Evolutionary conservation across 352 stramenopile species (phyloP).

Genomic region (Globisporangium paroecandrum): DNA sequence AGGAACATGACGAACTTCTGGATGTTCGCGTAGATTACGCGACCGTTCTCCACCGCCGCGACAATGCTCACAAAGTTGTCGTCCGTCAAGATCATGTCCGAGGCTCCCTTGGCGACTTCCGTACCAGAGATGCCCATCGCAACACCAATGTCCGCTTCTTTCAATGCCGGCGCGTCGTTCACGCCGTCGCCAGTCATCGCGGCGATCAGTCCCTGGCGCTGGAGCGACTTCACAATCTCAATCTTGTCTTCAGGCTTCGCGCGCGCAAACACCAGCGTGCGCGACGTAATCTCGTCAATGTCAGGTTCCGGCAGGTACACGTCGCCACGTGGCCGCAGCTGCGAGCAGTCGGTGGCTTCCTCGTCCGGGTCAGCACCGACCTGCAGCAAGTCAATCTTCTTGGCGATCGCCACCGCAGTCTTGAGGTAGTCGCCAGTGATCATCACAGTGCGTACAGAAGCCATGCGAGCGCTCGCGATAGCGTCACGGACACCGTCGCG

Average conservation of each 20-base stretch:
- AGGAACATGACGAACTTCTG: slow-evolving; percentile 98
- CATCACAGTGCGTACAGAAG: slow-evolving; percentile 85
- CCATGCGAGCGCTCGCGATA: slow-evolving; percentile 40
- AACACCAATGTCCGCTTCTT: slow-evolving; percentile 95
- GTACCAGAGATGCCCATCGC: slow-evolving; percentile 98
- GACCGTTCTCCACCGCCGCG: slow-evolving; percentile 92
- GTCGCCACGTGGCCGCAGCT: slow-evolving; percentile 43
- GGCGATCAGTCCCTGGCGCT: slow-evolving; percentile 86
- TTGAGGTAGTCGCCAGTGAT: slow-evolving; percentile 95
- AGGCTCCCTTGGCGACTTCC: slow-evolving; percentile 97
- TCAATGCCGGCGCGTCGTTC: slow-evolving; percentile 97
- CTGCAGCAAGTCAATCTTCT: slow-evolving; percentile 91
- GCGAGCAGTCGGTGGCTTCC: slow-evolving; percentile 74
- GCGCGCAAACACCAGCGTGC: slow-evolving; percentile 91
- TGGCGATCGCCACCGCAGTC: slow-evolving; percentile 92
- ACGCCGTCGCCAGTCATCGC: slow-evolving; percentile 98
- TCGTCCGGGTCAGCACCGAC: slow-evolving; percentile 48
- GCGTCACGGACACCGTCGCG: slow-evolving; percentile 59
- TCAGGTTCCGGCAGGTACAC: slow-evolving; percentile 68
- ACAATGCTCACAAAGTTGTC: slow-evolving; percentile 99
- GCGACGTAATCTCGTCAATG: slow-evolving; percentile 85
- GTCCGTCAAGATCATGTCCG: slow-evolving; percentile 98
- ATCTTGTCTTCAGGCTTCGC: slow-evolving; percentile 96
- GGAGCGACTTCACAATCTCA: slow-evolving; percentile 93
- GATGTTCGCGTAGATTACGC: slow-evolving; percentile 98